These are phyloP conservation scores for Fomitopsis pinicola DNA, from an alignment of 1,284 basidiomycete genomes.

Conservation along the genomic window DNA sequence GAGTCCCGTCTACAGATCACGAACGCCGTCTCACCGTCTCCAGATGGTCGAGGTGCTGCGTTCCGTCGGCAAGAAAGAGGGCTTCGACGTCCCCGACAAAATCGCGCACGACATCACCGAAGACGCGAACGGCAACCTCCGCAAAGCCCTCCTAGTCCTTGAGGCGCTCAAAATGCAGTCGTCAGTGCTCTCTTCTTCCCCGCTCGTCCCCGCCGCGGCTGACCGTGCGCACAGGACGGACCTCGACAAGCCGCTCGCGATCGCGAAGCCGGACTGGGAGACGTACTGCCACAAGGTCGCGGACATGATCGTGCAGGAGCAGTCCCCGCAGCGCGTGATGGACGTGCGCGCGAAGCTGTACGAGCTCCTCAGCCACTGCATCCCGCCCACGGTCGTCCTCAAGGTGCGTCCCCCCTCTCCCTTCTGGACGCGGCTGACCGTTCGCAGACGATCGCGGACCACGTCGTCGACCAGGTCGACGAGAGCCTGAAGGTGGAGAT, in stretches of 20 bases:
- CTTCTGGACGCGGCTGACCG: background rate
- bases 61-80: conserved; percentile 80
- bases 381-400: conserved; percentile 89
- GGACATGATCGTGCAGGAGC: conserved; percentile 91
- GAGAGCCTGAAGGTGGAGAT: conserved; percentile 86
- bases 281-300: conserved; percentile 94
- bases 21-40: background rate
- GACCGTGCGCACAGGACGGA: conserved; percentile 46
- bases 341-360: conserved; percentile 93
- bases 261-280: conserved; percentile 99
- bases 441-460: conserved; percentile 79
- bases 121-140: conserved; percentile 86
- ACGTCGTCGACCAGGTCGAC: conserved; percentile 84
- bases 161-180: conserved; percentile 97
- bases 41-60: conserved; percentile 82
- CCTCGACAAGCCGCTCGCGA: conserved; percentile 63
- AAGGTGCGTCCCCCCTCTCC: conserved; percentile 57
- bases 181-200: conserved; percentile 36
- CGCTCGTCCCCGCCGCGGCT: background rate
- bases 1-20: conserved; percentile 14
- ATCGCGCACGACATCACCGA: conserved; percentile 72
- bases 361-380: conserved; percentile 95
- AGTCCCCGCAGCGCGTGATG: conserved; percentile 88
- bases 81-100: conserved; percentile 75
- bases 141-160: conserved; percentile 92